These are phyloP conservation scores for Hymenoscyphus fructigenus DNA, from an alignment of 2,329 filamentous ascomycete species.

Conservation along the genomic window DNA sequence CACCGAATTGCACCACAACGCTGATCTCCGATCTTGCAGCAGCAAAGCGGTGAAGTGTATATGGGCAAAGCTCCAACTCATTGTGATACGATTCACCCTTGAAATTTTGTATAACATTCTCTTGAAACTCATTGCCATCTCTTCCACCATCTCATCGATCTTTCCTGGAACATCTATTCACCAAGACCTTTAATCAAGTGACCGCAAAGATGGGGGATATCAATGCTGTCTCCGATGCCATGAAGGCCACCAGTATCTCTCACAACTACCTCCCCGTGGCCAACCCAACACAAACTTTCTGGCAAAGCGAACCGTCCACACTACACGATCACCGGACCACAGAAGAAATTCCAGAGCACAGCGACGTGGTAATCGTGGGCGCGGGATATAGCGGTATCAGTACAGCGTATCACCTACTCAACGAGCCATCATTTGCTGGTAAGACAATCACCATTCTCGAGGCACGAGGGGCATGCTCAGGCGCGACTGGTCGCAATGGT, in stretches of 20 bases:
- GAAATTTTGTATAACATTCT: not conserved
- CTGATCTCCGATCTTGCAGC: not conserved
- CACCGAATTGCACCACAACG: not conserved
- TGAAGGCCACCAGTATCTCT: not conserved
- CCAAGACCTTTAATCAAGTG: not conserved
- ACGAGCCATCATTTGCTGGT: slow-evolving; percentile 2
- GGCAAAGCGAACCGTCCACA: slow-evolving; percentile 22
- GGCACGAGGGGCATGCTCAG: slow-evolving; percentile 74
- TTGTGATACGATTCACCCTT: not conserved
- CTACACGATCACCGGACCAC: slow-evolving; percentile 26
- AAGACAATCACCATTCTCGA: slow-evolving; percentile 53
- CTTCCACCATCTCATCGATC: not conserved
- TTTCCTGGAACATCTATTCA: not conserved
- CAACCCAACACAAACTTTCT: slow-evolving; percentile 22
- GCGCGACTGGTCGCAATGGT: slow-evolving; percentile 65
- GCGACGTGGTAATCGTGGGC: slow-evolving; percentile 32
- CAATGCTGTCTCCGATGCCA: not conserved
- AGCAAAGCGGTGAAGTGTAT: not conserved
- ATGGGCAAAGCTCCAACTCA: not conserved
- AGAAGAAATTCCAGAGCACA: slow-evolving; percentile 20
- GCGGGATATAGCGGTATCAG: slow-evolving; percentile 26
- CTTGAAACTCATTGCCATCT: not conserved
- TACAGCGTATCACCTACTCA: slow-evolving; percentile 23
- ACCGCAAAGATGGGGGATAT: not conserved
- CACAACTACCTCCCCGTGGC: slow-evolving; percentile 17